Percentiles rank a stretch among this genome's conserved stretches.
Evolutionary conservation across 108 stramenopile genomes (phyloP).

Genomic region (Cafeteria roenbergensis): DNA sequence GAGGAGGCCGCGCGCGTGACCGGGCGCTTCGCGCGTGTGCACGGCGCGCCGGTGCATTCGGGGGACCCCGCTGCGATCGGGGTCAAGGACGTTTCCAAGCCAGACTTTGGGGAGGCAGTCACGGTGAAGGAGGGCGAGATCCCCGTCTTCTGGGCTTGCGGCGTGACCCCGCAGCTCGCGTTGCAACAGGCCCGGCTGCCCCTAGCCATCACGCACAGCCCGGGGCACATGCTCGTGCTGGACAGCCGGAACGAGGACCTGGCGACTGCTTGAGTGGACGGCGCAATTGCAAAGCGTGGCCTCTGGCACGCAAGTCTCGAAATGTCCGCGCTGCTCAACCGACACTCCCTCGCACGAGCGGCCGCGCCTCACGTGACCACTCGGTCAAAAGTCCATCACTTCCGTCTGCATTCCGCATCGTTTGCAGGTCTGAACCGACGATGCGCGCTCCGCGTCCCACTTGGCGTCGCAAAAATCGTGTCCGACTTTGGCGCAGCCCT

Average conservation of each 20-base stretch:
- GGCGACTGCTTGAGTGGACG: conserved; percentile 1
- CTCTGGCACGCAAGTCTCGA: too few species aligned
- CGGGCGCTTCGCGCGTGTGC: conserved; percentile 53
- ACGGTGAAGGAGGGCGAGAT: conserved; percentile 52
- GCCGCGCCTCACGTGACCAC: too few species aligned
- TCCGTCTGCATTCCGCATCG: too few species aligned
- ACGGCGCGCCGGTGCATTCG: conserved; percentile 65
- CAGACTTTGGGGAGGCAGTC: conserved; percentile 66
- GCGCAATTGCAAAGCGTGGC: too few species aligned
- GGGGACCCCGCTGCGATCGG: conserved; percentile 61
- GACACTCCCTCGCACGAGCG: too few species aligned
- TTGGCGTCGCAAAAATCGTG: too few species aligned
- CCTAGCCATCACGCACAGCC: conserved; percentile 65
- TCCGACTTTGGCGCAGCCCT: too few species aligned
- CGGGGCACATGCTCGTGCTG: conserved; percentile 77
- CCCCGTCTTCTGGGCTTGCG: conserved; percentile 80
- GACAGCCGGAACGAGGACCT: conserved; percentile 26
- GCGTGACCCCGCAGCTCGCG: conserved; percentile 71
- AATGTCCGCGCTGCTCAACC: too few species aligned
- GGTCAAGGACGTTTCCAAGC: conserved; percentile 44
- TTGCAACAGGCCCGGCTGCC: conserved; percentile 50
- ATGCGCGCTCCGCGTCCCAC: too few species aligned
- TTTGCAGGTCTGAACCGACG: too few species aligned
- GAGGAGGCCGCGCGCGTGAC: conserved; percentile 58
- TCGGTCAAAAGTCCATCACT: too few species aligned